Percentiles rank a stretch among this genome's conserved stretches.
Evolutionary conservation across 2,329 filamentous ascomycete genomes (phyloP).

Genomic region (Metarhizium guizhouense): DNA sequence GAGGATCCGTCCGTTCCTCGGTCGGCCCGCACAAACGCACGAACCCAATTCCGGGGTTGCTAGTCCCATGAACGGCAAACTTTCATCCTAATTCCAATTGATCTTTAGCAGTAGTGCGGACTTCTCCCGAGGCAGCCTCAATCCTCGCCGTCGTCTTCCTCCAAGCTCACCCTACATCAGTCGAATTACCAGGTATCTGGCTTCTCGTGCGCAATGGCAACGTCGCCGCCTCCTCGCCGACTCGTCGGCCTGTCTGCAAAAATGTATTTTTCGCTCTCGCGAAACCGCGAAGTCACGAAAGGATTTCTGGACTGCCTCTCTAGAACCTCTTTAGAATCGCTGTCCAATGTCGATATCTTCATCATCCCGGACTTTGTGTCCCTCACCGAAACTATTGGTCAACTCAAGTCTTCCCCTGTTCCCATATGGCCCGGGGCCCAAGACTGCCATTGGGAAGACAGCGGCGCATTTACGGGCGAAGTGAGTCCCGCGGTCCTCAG

Average conservation of each 20-base stretch:
- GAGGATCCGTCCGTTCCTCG: background rate
- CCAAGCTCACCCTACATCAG: background rate
- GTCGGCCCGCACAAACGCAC: background rate
- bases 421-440: slow-evolving; percentile 61
- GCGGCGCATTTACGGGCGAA: slow-evolving; percentile 70
- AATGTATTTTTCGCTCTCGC: slow-evolving; percentile 67
- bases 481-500: slow-evolving; percentile 60
- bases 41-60: background rate
- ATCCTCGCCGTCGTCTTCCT: background rate
- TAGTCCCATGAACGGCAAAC: background rate
- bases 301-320: slow-evolving; percentile 38
- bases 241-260: slow-evolving; percentile 68
- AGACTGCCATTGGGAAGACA: slow-evolving; percentile 61
- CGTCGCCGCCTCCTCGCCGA: slow-evolving; percentile 33
- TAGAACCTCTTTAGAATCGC: slow-evolving; percentile 29
- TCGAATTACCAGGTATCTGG: background rate
- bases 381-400: slow-evolving; percentile 42
- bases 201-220: slow-evolving; percentile 3
- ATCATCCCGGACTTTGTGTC: slow-evolving; percentile 71
- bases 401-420: slow-evolving; percentile 29
- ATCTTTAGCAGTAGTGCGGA: too few species aligned
- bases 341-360: slow-evolving; percentile 57
- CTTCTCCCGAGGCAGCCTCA: too few species aligned
- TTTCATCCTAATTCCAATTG: background rate
- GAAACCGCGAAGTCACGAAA: slow-evolving; percentile 48